Evolutionary conservation across 192 early-diverging fungal species (phyloP), one percentile per base, ranked within the genome.

Genomic region (Podochytrium sp.): DNA sequence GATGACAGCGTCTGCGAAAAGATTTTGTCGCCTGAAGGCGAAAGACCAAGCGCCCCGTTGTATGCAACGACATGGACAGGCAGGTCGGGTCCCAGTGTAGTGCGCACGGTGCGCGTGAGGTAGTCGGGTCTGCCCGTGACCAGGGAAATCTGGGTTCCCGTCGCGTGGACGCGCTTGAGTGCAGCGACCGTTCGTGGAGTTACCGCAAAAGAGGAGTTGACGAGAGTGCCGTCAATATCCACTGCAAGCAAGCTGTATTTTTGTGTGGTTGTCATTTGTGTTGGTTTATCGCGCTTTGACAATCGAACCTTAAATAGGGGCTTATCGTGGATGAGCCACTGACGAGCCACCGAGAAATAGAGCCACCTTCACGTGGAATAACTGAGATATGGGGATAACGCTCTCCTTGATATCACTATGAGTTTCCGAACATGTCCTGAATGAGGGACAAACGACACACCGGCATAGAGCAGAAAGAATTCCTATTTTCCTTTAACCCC

Each of bases 1-100:
- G 42, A 3, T 5, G 66, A 35, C 50, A 69, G 29, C 20, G 25
- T 37, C 1, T 56, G 6, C n/a, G 14, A 12, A 34, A 69, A 69
- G 16, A 69, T 49, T 20, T 49, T 5, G 4, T n/a, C n/a, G n/a
- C n/a, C n/a, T n/a, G n/a, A n/a, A 6, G 43, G 65, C 6, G 66
- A 29, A 32, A 55, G n/a, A 18, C 34, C 66, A 5, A 55, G 14
- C 14, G 50, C 49, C 50, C 66, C 66, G 35, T 69, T 69, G 34
- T 20, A 61, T 0, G 59, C 33, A 32, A 61, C 59, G n/a, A 38
- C 33, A 6, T 10, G 59, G 6, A 37, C 14, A 30, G 20, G 23
- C n/a, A n/a, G n/a, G n/a, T n/a, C n/a, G 23, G 38, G 59, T 18
- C 59, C 59, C 1, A 61, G 30, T 12, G n/a, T 20, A 6, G 59